A percentile compares a stretch with the other conserved stretches of the same genome.
These are phyloP conservation scores for Entomophthora muscae DNA, from an alignment of 371 early-diverging fungal genomes.

Conservation along the genomic window DNA sequence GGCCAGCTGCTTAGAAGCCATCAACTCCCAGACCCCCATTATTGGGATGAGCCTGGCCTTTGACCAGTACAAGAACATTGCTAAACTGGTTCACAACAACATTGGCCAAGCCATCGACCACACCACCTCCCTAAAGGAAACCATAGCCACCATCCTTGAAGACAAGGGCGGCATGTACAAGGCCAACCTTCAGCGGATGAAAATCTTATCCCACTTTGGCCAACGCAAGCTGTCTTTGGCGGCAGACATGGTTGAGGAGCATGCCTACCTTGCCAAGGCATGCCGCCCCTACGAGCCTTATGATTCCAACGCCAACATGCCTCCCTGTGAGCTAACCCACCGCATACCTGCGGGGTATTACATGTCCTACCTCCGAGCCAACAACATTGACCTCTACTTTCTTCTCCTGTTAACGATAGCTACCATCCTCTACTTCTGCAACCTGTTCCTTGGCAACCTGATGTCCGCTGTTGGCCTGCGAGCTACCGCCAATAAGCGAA, in stretches of 20 bases:
- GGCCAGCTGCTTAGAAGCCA: slow-evolving; percentile 8
- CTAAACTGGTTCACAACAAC: neutral
- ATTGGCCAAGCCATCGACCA: neutral
- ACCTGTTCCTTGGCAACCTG: too few species aligned
- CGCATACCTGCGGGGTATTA: neutral
- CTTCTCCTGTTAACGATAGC: too few species aligned
- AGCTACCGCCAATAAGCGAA: too few species aligned
- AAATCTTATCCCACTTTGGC: neutral
- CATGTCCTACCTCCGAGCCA: neutral
- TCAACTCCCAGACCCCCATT: slow-evolving; percentile 7
- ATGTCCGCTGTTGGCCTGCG: too few species aligned
- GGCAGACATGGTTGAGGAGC: neutral
- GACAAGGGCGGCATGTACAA: neutral
- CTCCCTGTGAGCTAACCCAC: neutral
- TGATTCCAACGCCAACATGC: neutral
- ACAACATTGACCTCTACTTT: neutral
- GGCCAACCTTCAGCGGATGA: neutral
- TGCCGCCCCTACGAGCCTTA: neutral
- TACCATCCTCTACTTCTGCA: too few species aligned
- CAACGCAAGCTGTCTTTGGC: neutral
- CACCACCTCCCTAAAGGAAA: neutral
- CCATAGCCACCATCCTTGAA: neutral
- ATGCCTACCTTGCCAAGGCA: neutral
- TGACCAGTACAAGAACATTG: neutral
- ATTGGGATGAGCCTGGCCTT: neutral